phyloP scores from a whole-genome alignment of 768 basidiomycete genomes.

The Postia placenta region DNA sequence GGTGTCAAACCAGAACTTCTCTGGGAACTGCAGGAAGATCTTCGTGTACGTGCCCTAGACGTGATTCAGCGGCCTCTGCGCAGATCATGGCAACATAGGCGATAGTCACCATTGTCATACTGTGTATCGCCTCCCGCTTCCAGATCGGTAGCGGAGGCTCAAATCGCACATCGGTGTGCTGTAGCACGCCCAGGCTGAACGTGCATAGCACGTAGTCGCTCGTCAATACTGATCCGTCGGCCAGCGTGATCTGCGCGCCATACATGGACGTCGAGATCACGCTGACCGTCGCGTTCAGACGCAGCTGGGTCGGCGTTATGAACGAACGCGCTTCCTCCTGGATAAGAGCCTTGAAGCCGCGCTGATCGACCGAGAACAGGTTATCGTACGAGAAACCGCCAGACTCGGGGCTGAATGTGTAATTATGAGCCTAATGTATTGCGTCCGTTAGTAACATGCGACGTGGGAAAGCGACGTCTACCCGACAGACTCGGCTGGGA shows the following conservation, averaged over 20 bases:
- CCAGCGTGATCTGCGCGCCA: slow-evolving; percentile 42
- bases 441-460: neutral
- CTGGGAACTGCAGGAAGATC: slow-evolving; percentile 57
- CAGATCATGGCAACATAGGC: neutral
- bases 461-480: slow-evolving; percentile 16
- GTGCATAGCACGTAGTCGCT: slow-evolving; percentile 61
- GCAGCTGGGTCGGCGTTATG: slow-evolving; percentile 38
- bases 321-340: slow-evolving; percentile 53
- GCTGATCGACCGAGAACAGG: slow-evolving; percentile 49
- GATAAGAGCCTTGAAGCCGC: slow-evolving; percentile 54
- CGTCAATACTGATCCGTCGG: slow-evolving; percentile 34
- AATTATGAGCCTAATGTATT: slow-evolving; percentile 50
- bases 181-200: slow-evolving; percentile 66
- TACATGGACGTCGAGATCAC: slow-evolving; percentile 38
- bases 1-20: slow-evolving; percentile 53
- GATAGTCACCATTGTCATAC: slow-evolving; percentile 47
- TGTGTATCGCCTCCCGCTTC: slow-evolving; percentile 58
- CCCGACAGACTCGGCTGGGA: slow-evolving; percentile 11
- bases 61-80: neutral
- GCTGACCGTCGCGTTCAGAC: slow-evolving; percentile 45
- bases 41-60: slow-evolving; percentile 53
- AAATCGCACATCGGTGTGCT: slow-evolving; percentile 54
- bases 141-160: slow-evolving; percentile 47
- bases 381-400: slow-evolving; percentile 57
- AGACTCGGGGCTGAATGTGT: slow-evolving; percentile 43